Evolutionary conservation across 1,284 basidiomycete species (phyloP), one percentile per base, ranked within the genome.

Genomic region (Pulveroboletus ridleyi): DNA sequence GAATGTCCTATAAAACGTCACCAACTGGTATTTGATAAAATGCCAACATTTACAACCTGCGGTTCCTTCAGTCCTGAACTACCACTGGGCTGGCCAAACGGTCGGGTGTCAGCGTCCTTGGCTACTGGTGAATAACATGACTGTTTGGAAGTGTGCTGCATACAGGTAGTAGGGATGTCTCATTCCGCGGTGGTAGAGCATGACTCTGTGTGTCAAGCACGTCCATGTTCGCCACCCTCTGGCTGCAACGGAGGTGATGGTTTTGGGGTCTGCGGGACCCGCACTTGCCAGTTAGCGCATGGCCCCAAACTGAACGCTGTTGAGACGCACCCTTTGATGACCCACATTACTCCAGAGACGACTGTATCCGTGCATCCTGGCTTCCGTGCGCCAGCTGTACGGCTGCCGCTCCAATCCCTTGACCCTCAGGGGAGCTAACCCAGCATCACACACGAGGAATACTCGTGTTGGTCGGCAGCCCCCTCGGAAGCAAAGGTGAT

Each of bases 381-480:
- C 58, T 62, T 54, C 58, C 18, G 22, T 20, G 39, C 42, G 33
- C 29, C 47, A 35, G 49, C 44, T 39, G 23, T 46, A 41, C 42
- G 41, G 15, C 10, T 44, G 49, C 18, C 52, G 20, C 23, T 42
- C 54, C 47, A 49, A 52, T 52, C 52, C 66, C 61, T 59, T 33
- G 46, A 53, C 57, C 70, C 58, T 56, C 56, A 23, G 15, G 29
- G 35, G 61, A 39, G 7, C 9, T 18, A 53, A 29, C 17, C n/a
- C 41, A 44, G 52, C 29, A 23, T 57, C 54, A 55, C 55, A 69
- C 71, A 72, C 52, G 71, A 71, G 71, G 63, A 35, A 29, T 35
- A 58, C 71, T 72, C 73, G 54, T 71, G 70, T 25, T 56, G 60
- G 62, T 68, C 62, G 62, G 59, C 9, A 57, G 39, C 22, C 25